These are phyloP conservation scores for Nicotiana otophora DNA, from an alignment of 257 asterid genomes.

Conservation along the genomic window DNA sequence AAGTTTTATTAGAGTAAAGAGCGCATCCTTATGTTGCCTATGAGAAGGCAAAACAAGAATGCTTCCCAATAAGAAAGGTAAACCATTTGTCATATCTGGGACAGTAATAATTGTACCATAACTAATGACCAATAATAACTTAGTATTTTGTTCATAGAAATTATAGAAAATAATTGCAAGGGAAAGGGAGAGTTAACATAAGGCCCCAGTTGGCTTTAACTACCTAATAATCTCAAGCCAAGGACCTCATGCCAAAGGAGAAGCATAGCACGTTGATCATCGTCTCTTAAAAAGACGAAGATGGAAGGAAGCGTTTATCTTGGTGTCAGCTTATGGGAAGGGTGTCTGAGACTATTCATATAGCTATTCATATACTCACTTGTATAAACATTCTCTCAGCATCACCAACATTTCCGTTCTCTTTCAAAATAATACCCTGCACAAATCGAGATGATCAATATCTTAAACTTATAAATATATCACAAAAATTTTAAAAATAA, in stretches of 20 bases:
- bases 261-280: neutral
- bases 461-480: neutral
- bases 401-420: conserved; percentile 72
- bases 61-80: neutral
- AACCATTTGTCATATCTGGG: neutral
- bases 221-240: neutral
- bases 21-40: neutral
- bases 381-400: conserved; percentile 99
- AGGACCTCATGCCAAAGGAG: neutral
- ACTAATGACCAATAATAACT: neutral
- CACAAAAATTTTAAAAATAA: neutral
- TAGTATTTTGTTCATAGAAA: neutral
- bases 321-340: neutral
- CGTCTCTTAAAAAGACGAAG: neutral
- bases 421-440: conserved; percentile 89
- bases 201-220: neutral
- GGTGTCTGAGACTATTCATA: neutral
- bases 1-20: neutral
- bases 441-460: conserved; percentile 4
- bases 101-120: neutral
- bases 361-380: conserved; percentile 30
- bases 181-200: neutral
- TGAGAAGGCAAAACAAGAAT: neutral
- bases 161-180: neutral
- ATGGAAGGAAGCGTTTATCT: neutral